Base-by-base conservation (phyloP, 768 basidiomycete genomes). In the Heimioporus sp. region DNA sequence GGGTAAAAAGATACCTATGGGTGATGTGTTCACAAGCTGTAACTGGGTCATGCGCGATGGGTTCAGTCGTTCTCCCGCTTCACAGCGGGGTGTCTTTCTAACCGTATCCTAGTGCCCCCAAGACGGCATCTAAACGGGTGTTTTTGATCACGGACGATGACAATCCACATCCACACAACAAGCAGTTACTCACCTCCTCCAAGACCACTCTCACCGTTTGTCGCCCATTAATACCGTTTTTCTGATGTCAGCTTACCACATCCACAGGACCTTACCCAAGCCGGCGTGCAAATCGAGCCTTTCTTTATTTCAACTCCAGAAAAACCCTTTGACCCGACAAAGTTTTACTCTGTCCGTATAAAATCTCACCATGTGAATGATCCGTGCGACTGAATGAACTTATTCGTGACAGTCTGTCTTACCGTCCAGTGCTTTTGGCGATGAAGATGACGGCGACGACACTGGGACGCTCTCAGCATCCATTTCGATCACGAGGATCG, bases 1-100 rank as follows among this genome's bases (percentile, higher is more conserved):
- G 32, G 82, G 77, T 48, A 70, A 69, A 21, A 78, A 80, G 48
- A 79, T 90, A 19, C 82, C 93, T 0, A 83, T 95, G 71, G 91
- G 91, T 16, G 92, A 94, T 57, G 89, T 95, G 0, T 90, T 98
- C 66, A 91, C 86, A 0, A 89, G 87, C 56, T 93, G 92, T 60
- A 95, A 92, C 56, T 89, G 87, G 83, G 79, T 93, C 17, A 75
- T 98, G 48, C 85, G 93, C 20, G 90, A 93, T 61, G 86, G 89
- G 96, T 97, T 54, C 51, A 28, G 36, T 48, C 11, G 7, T 11
- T 35, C 48, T 48, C 17, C 4, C 12, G 52, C 80, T 60, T 43
- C 15, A 28, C 24, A 7, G 24, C 19, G 13, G 36, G 19, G 15
- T 13, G 16, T n/a, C 30, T 49, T 7, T 46, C 48, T 32, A 5